Conservation (phyloP, 1,284 basidiomycete species). For the Pisolithus thermaeus region DNA sequence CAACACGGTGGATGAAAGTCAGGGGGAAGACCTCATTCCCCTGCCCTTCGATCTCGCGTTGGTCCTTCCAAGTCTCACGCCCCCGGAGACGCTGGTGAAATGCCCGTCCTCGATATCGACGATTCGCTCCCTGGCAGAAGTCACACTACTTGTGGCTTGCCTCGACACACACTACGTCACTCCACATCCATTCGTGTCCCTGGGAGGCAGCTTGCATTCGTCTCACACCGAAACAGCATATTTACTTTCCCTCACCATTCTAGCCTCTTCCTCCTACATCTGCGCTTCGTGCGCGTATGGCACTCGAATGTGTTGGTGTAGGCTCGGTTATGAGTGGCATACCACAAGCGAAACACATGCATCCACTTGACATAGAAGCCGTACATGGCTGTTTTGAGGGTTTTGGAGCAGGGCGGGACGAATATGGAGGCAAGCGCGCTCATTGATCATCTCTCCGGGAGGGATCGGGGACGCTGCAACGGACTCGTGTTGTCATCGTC, state of each 20-base stretch:
- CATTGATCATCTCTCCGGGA: constrained; percentile 5
- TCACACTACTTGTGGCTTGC: neutral
- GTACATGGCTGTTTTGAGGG: constrained; percentile 43
- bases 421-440: constrained; percentile 1
- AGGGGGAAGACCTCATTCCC: neutral
- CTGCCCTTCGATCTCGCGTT: neutral
- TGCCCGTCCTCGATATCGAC: constrained; percentile 2
- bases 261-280: constrained; percentile 51
- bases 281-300: no score
- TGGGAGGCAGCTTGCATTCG: neutral
- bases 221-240: constrained; percentile 7
- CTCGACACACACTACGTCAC: constrained; percentile 17
- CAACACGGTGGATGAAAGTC: constrained; percentile 1
- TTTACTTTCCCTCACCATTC: constrained; percentile 24
- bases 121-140: constrained; percentile 5
- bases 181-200: constrained; percentile 11
- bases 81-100: neutral
- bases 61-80: neutral
- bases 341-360: no score
- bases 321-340: no score
- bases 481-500: constrained; percentile 43
- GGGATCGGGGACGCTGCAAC: neutral
- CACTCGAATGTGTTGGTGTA: no score
- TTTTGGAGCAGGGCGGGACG: constrained; percentile 45
- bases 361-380: constrained; percentile 17